A percentile compares a stretch with the other conserved stretches of the same genome.
Conservation (phyloP, 495 filamentous ascomycete genomes). For the Podospora australis region DNA sequence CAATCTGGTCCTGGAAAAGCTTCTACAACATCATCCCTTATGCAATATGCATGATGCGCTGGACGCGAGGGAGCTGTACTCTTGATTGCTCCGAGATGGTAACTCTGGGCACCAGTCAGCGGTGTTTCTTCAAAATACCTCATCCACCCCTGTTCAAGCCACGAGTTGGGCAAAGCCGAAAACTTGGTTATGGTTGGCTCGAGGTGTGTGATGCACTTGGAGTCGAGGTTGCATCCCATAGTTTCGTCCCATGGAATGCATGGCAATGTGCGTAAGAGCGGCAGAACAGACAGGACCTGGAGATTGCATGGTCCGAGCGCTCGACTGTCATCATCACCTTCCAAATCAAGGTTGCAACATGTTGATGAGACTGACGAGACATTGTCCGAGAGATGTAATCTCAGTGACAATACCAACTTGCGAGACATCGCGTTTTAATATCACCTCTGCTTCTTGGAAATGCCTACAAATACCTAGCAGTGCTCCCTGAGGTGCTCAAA, state of each 20-base stretch:
- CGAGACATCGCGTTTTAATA: too few relatives aligned
- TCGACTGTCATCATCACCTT: neutral
- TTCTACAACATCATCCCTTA: too few relatives aligned
- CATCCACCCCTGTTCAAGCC: constrained; percentile 3
- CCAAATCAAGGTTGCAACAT: too few relatives aligned
- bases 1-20: too few relatives aligned
- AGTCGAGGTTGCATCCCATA: neutral
- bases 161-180: neutral
- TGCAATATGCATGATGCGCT: constrained; percentile 34
- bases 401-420: too few relatives aligned
- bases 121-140: neutral
- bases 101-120: neutral
- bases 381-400: too few relatives aligned
- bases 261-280: neutral
- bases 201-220: neutral
- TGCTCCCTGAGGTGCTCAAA: too few relatives aligned
- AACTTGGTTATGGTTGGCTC: neutral
- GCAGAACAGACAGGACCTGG: neutral
- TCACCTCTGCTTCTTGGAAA: too few relatives aligned
- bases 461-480: too few relatives aligned
- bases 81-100: neutral
- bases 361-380: too few relatives aligned
- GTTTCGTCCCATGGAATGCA: constrained; percentile 1
- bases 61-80: constrained; percentile 7
- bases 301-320: neutral